phyloP scores from a whole-genome alignment of 139 green algal species.

The Chlorella ohadii region DNA sequence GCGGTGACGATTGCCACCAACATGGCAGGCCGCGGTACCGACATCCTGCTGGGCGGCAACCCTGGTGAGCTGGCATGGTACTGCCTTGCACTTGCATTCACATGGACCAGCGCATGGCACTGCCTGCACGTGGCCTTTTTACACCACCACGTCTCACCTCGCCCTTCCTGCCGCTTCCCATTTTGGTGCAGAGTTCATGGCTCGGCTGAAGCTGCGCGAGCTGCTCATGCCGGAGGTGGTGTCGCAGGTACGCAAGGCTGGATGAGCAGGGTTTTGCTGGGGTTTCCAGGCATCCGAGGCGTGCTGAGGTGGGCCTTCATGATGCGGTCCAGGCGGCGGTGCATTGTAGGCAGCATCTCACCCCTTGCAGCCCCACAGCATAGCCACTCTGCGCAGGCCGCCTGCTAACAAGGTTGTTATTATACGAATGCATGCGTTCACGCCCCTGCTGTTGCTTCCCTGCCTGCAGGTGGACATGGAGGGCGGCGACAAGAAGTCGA shows the following conservation, averaged over 20 bases:
- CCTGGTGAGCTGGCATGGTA: slow-evolving; percentile 29
- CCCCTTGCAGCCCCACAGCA: no score
- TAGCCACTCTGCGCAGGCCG: no score
- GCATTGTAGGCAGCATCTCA: no score
- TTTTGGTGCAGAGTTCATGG: slow-evolving; percentile 79
- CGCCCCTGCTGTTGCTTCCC: no score
- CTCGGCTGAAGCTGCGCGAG: slow-evolving; percentile 93
- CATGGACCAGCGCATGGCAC: no score
- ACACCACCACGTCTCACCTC: neutral
- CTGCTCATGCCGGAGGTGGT: slow-evolving; percentile 88
- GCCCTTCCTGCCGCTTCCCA: neutral
- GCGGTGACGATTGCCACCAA: slow-evolving; percentile 98
- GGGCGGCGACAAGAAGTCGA: neutral
- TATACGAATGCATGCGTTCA: no score
- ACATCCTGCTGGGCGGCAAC: slow-evolving; percentile 98
- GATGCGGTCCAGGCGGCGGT: no score
- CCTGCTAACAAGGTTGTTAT: no score
- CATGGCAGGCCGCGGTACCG: slow-evolving; percentile 98
- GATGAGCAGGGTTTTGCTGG: no score
- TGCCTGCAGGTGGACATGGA: slow-evolving; percentile 30
- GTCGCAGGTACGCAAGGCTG: slow-evolving; percentile 29
- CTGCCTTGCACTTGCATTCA: neutral
- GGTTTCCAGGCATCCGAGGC: no score
- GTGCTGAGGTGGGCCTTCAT: no score
- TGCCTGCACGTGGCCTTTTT: no score